phyloP scores from a whole-genome alignment of 139 green algal genomes.

The Mychonastes homosphaera region DNA sequence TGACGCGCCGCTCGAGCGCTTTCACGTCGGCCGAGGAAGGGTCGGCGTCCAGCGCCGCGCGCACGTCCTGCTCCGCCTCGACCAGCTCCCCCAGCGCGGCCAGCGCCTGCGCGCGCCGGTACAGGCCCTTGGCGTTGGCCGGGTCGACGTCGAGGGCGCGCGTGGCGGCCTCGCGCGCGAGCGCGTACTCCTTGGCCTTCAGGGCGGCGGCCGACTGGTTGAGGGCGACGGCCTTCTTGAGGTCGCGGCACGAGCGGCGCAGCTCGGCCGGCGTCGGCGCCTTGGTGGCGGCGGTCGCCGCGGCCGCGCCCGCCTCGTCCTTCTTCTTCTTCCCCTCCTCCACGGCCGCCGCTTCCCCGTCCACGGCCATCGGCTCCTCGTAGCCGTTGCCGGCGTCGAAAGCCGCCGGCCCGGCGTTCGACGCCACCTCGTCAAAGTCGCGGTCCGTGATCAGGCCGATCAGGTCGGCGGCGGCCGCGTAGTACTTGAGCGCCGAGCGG shows the following conservation, averaged over 20 bases:
- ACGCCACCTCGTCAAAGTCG: not conserved
- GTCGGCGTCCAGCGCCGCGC: conserved; percentile 41
- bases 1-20: conserved; percentile 31
- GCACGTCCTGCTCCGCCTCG: conserved; percentile 68
- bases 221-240: not conserved
- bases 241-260: too few relatives aligned
- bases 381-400: conserved; percentile 44
- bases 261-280: not conserved
- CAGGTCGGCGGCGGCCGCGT: conserved; percentile 43
- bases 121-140: conserved; percentile 91
- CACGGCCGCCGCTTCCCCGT: conserved; percentile 30
- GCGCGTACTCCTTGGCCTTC: not conserved
- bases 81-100: conserved; percentile 43
- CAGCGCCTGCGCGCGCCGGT: conserved; percentile 67
- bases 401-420: not conserved
- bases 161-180: not conserved
- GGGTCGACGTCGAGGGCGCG: conserved; percentile 73
- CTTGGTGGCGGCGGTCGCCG: not conserved
- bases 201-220: not conserved
- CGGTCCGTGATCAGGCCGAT: conserved; percentile 43
- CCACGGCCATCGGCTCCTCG: conserved; percentile 47
- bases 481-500: conserved; percentile 51
- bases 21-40: conserved; percentile 42
- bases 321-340: conserved; percentile 39
- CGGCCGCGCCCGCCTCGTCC: not conserved